Percentiles rank a stretch among this genome's conserved stretches.
phyloP scores from a whole-genome alignment of 139 green algal genomes.

The Raphidocelis subcapitata region DNA sequence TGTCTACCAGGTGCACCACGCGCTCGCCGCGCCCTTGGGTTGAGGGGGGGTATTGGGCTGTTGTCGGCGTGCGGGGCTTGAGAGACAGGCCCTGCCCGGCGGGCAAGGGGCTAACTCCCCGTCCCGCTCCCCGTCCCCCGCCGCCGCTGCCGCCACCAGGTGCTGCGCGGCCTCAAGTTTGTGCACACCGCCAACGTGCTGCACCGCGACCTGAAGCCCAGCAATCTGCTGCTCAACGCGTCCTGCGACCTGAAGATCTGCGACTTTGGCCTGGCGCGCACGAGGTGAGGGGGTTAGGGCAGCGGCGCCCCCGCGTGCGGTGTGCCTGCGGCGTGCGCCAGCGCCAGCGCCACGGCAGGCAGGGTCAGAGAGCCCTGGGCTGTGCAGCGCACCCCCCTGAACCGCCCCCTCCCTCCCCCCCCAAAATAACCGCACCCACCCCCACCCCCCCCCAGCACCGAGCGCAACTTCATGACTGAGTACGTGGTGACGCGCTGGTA shows the following conservation, averaged over 20 bases:
- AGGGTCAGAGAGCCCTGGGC: too few relatives aligned
- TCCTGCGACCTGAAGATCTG: constrained; percentile 98
- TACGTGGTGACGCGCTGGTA: constrained; percentile 98
- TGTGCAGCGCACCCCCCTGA: background rate
- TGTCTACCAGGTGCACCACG: constrained; percentile 84
- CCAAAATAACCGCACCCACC: too few relatives aligned
- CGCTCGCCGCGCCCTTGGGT: background rate
- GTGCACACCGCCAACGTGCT: constrained; percentile 91
- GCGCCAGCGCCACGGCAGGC: too few relatives aligned
- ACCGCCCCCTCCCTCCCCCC: too few relatives aligned
- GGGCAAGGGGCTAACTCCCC: too few relatives aligned
- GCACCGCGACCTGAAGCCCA: constrained; percentile 97
- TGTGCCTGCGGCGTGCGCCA: too few relatives aligned
- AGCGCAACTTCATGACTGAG: constrained; percentile 93
- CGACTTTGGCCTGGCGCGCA: constrained; percentile 97
- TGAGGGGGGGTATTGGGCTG: background rate
- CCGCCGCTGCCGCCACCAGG: constrained; percentile 39
- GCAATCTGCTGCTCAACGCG: constrained; percentile 96
- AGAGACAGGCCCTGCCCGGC: too few relatives aligned
- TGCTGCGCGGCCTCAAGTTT: constrained; percentile 90
- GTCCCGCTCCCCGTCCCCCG: too few relatives aligned
- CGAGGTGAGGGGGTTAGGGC: constrained; percentile 38
- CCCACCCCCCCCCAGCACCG: constrained; percentile 51
- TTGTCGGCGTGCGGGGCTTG: background rate
- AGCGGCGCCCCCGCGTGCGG: too few relatives aligned